Base-by-base conservation (phyloP, 805 yeast genomes). In the Candida odintsovae region DNA sequence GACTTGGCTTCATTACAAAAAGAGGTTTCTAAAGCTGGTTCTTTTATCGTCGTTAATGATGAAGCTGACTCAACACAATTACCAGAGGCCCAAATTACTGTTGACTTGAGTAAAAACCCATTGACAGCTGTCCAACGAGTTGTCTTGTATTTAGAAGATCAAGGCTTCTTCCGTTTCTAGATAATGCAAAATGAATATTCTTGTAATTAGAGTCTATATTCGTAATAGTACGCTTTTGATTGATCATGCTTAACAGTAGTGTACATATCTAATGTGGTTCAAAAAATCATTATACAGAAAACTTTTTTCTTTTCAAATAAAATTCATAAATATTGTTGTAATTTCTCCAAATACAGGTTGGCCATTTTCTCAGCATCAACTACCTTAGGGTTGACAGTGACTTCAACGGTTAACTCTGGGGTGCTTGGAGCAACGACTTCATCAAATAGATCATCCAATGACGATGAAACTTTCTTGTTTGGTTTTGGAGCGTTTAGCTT, bases 51-150 rank as follows among this genome's bases (percentile, higher is more conserved):
- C 46, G 68, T 70, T 39, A 68, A 66, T n/a, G 77, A 72, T 58
- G 72, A 71, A 50, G 38, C 53, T 37, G 54, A 51, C 37, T 38
- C 37, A 23, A 41, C 43, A 37, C 61, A 70, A 41, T 77, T 81
- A 20, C 66, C 67, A 29, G 68, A 73, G 40, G 78, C 86, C 39
- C 86, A 82, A 50, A 70, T 88, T 51, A 69, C 71, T 41, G 75
- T 82, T 23, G 80, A 76, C 51, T 62, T 77, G 41, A 70, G 75
- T 39, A 75, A 74, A 40, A 75, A 80, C 38, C 80, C 86, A 46
- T 72, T 83, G 47, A 75, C 87, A 40, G 85, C 87, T 48, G 86
- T 89, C 46, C 87, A 80, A 62, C 82, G 83, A 64, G 77, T 86
- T 53, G 83, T 86, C 31, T 69, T 81, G 50, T 75, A 82, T 63